These are phyloP conservation scores for Fusarium foetens DNA, from an alignment of 2,329 filamentous ascomycete genomes.

Conservation along the genomic window DNA sequence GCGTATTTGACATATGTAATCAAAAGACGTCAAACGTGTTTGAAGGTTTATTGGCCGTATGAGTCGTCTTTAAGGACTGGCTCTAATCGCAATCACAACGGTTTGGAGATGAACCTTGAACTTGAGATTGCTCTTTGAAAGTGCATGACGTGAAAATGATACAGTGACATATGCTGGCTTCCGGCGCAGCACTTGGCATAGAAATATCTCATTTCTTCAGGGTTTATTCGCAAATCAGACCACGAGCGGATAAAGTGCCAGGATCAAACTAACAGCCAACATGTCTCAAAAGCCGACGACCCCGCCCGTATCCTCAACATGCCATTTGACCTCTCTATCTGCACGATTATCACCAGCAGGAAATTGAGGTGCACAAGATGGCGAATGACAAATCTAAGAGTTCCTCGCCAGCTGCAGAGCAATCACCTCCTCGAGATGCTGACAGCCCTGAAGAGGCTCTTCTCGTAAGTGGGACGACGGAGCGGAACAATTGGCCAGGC, in stretches of 20 bases:
- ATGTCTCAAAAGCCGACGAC: neutral
- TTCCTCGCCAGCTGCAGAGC: neutral
- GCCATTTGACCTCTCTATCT: rapidly evolving
- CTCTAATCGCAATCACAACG: rapidly evolving
- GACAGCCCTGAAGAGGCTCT: neutral
- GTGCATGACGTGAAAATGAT: rapidly evolving
- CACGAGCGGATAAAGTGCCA: neutral
- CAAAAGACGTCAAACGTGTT: too few relatives aligned
- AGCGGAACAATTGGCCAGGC: too few relatives aligned
- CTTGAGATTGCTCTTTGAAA: neutral
- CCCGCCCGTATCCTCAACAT: neutral
- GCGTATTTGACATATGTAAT: too few relatives aligned
- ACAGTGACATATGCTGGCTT: neutral
- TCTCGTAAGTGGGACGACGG: neutral
- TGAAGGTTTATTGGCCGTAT: too few relatives aligned
- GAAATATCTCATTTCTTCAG: neutral
- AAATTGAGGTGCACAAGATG: rapidly evolving
- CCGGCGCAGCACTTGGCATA: neutral
- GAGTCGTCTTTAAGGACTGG: too few relatives aligned
- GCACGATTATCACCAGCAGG: rapidly evolving
- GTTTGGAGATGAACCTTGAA: too few relatives aligned
- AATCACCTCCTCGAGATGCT: rapidly evolving
- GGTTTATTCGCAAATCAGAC: neutral
- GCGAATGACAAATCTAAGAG: neutral
- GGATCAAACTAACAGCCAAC: neutral